A percentile compares a stretch with the other conserved stretches of the same genome.
phyloP scores from a whole-genome alignment of 768 basidiomycete genomes.

The Dacryopinax spathularia region DNA sequence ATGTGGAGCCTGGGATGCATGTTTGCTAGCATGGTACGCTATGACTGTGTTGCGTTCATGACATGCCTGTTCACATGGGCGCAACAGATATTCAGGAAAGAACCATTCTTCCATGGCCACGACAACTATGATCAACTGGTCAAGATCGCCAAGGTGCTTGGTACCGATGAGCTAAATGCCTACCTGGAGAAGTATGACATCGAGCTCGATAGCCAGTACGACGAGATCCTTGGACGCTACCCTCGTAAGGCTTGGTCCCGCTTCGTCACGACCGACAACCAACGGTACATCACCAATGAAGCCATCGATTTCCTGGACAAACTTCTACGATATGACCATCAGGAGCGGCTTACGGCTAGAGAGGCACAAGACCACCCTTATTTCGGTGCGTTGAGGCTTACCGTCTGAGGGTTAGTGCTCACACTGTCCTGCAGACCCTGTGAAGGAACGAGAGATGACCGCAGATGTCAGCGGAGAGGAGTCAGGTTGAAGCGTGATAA shows the following conservation, averaged over 20 bases:
- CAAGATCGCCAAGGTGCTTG: constrained; percentile 94
- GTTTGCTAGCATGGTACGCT: constrained; percentile 90
- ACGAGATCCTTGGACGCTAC: constrained; percentile 86
- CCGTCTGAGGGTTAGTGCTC: not conserved
- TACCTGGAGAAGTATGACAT: constrained; percentile 95
- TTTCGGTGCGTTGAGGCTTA: constrained; percentile 44
- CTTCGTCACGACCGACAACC: constrained; percentile 91
- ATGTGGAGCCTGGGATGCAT: constrained; percentile 99
- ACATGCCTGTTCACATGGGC: not conserved
- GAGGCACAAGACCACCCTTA: constrained; percentile 90
- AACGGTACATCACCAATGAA: constrained; percentile 91
- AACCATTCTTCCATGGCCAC: constrained; percentile 98
- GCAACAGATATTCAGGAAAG: constrained; percentile 87
- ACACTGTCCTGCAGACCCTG: constrained; percentile 3
- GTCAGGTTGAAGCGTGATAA: not conserved
- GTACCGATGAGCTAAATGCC: constrained; percentile 84
- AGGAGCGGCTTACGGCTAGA: constrained; percentile 85
- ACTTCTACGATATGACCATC: constrained; percentile 90
- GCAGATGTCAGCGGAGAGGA: not conserved
- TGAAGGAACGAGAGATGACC: constrained; percentile 7
- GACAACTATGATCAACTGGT: constrained; percentile 98
- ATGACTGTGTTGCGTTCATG: not conserved
- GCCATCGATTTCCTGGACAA: constrained; percentile 94
- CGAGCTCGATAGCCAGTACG: constrained; percentile 87
- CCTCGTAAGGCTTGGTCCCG: constrained; percentile 89